Evolutionary conservation across 202 grass and related monocot species (phyloP).

Genomic region (Miscanthus sacchariflorus): DNA sequence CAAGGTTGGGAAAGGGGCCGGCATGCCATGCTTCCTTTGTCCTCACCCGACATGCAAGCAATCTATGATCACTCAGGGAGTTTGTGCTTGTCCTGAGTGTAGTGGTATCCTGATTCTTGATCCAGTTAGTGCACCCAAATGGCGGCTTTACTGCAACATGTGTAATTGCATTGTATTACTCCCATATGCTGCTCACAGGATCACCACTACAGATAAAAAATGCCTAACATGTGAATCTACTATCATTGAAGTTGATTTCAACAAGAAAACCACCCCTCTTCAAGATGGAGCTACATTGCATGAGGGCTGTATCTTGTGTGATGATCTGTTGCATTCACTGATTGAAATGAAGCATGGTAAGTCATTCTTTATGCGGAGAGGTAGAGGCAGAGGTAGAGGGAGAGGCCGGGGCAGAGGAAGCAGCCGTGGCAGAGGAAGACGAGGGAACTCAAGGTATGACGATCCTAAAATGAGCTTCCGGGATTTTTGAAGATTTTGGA

Average conservation of each 20-base stretch:
- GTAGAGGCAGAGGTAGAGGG: conserved; percentile 72
- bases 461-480: conserved; percentile 99
- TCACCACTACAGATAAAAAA: conserved; percentile 75
- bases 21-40: conserved; percentile 97
- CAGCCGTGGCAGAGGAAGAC: conserved; percentile 57
- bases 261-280: conserved; percentile 94
- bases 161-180: conserved; percentile 91
- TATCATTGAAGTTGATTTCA: conserved; percentile 97
- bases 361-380: conserved; percentile 72
- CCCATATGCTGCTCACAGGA: conserved; percentile 84
- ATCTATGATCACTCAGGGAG: conserved; percentile 92
- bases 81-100: conserved; percentile 96
- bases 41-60: conserved; percentile 90
- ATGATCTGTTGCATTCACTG: conserved; percentile 91
- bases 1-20: conserved; percentile 73
- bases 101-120: conserved; percentile 85
- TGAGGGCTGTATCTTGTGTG: conserved; percentile 93
- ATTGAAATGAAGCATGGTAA: conserved; percentile 95
- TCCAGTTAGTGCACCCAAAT: conserved; percentile 96
- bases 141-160: conserved; percentile 87
- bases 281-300: conserved; percentile 80
- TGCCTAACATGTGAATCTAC: conserved; percentile 80
- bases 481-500: conserved; percentile 65
- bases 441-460: conserved; percentile 52
- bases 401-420: conserved; percentile 64